phyloP scores from a whole-genome alignment of 1,284 basidiomycete genomes.

The Ustilago lituana region DNA sequence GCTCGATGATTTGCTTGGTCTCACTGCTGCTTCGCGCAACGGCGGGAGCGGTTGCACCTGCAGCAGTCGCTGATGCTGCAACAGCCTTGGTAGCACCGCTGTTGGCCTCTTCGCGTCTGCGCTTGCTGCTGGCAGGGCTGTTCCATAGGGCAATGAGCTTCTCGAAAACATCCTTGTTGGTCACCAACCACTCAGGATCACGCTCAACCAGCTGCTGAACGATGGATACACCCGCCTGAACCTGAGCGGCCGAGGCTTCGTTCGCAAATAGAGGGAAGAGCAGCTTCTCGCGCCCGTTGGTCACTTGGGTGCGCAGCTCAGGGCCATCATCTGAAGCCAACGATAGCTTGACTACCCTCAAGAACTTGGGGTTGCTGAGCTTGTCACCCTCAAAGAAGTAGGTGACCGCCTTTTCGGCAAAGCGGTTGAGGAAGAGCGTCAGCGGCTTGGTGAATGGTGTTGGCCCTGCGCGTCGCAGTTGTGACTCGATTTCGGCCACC shows the following conservation, averaged over 20 bases:
- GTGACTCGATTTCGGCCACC: slow-evolving; percentile 91
- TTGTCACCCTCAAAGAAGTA: slow-evolving; percentile 79
- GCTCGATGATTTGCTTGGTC: slow-evolving; percentile 80
- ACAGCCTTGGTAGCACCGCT: slow-evolving; percentile 35
- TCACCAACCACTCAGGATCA: slow-evolving; percentile 77
- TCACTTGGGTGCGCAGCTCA: slow-evolving; percentile 56
- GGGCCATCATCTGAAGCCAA: slow-evolving; percentile 58
- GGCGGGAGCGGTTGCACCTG: slow-evolving; percentile 1
- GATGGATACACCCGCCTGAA: slow-evolving; percentile 73
- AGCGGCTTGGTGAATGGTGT: slow-evolving; percentile 95
- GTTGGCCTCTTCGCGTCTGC: slow-evolving; percentile 56
- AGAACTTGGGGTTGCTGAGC: slow-evolving; percentile 71
- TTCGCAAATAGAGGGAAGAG: slow-evolving; percentile 58
- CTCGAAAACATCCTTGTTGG: slow-evolving; percentile 62
- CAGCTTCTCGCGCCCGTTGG: slow-evolving; percentile 34
- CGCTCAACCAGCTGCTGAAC: slow-evolving; percentile 79
- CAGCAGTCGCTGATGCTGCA: slow-evolving; percentile 14
- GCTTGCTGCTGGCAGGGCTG: slow-evolving; percentile 46
- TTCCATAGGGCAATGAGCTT: slow-evolving; percentile 67
- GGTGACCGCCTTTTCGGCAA: slow-evolving; percentile 83
- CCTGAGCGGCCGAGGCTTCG: slow-evolving; percentile 39
- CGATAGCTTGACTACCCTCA: slow-evolving; percentile 58
- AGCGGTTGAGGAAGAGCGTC: slow-evolving; percentile 89
- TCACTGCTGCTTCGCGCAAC: slow-evolving; percentile 68
- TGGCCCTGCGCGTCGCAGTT: slow-evolving; percentile 85